Percentiles rank a stretch among this genome's conserved stretches.
These are phyloP conservation scores for Aspergillus latus DNA, from an alignment of 2,329 filamentous ascomycete genomes.

Conservation along the genomic window DNA sequence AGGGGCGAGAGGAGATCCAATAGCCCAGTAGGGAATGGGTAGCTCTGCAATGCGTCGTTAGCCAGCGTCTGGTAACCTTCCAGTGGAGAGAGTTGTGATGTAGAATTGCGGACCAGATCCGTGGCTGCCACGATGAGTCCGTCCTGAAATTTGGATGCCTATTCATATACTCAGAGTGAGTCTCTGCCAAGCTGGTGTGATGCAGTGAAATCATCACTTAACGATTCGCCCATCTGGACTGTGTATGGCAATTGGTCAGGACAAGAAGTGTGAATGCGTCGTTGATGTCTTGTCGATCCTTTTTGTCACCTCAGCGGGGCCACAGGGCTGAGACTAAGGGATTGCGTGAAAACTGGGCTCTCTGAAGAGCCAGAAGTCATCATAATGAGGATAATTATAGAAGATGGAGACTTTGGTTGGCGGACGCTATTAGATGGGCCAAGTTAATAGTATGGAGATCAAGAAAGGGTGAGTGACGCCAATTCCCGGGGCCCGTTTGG, in stretches of 20 bases:
- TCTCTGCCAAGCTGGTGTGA: neutral
- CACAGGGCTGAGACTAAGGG: constrained; percentile 9
- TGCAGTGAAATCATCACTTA: neutral
- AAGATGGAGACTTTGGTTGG: neutral
- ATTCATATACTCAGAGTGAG: neutral
- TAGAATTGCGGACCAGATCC: neutral
- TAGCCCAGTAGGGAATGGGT: too few relatives aligned
- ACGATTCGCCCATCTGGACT: neutral
- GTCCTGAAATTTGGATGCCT: constrained; percentile 6
- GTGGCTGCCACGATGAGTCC: neutral
- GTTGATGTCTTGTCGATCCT: constrained; percentile 10
- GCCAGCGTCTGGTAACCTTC: neutral
- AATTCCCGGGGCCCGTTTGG: neutral
- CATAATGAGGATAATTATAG: constrained; percentile 2
- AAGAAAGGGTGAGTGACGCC: constrained; percentile 6
- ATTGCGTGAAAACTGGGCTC: neutral
- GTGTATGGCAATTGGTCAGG: neutral
- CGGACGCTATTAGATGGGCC: constrained; percentile 1
- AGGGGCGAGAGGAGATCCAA: neutral
- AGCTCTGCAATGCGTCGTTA: neutral
- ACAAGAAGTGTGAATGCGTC: neutral
- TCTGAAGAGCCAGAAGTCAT: neutral
- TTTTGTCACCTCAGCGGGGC: constrained; percentile 3
- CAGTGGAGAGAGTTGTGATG: neutral
- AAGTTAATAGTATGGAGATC: neutral